These are phyloP conservation scores for Nakaseomyces delphensis DNA, from an alignment of 1,139 yeast species.

Conservation along the genomic window DNA sequence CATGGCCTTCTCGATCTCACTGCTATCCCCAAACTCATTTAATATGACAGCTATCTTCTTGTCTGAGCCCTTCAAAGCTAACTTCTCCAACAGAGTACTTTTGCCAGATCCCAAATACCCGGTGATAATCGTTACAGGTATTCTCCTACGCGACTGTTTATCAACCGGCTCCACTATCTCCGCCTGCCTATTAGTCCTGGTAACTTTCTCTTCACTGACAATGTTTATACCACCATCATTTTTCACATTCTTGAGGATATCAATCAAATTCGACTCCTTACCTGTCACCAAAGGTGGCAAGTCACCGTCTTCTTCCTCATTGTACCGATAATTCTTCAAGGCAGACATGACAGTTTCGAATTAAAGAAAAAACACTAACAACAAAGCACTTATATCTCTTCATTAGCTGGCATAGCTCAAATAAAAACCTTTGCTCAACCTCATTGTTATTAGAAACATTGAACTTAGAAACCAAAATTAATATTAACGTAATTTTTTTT, in stretches of 20 bases:
- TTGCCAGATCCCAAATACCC: constrained; percentile 96
- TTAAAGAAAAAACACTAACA: too few relatives aligned
- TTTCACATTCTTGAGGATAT: constrained; percentile 18
- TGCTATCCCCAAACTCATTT: constrained; percentile 84
- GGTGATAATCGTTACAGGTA: constrained; percentile 87
- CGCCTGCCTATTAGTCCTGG: constrained; percentile 27
- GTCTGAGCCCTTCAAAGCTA: constrained; percentile 51
- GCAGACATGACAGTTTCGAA: too few relatives aligned
- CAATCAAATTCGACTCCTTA: constrained; percentile 27
- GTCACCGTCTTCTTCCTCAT: constrained; percentile 36
- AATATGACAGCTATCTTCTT: constrained; percentile 79
- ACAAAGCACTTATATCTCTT: too few relatives aligned
- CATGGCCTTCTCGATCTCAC: constrained; percentile 80
- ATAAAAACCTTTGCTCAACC: too few relatives aligned
- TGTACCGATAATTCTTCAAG: constrained; percentile 25
- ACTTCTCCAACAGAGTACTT: constrained; percentile 68
- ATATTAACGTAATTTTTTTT: too few relatives aligned
- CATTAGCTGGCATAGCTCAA: too few relatives aligned
- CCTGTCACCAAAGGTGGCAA: constrained; percentile 46
- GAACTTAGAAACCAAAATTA: too few relatives aligned
- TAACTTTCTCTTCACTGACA: constrained; percentile 26
- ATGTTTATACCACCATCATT: constrained; percentile 27
- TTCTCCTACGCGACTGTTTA: constrained; percentile 40
- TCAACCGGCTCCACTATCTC: constrained; percentile 10
- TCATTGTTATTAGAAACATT: too few relatives aligned